These are phyloP conservation scores for Saccharomycopsis hybrid DNA, from an alignment of 1,139 yeast species.

Conservation along the genomic window DNA sequence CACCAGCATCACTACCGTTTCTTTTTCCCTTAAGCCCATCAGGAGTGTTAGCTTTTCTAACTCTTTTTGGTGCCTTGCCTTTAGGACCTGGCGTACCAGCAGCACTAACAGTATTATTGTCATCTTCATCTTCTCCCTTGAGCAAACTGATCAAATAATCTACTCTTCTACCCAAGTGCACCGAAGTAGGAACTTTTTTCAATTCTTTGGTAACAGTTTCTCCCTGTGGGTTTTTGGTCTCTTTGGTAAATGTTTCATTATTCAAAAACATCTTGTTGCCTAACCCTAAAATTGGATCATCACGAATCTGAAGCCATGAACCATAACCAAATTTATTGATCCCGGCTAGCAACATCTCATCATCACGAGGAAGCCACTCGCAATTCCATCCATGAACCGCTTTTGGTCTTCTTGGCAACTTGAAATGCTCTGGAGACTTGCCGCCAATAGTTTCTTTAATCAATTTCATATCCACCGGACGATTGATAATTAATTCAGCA, in stretches of 20 bases:
- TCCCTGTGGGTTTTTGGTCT: conserved; percentile 10
- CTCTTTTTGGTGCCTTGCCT: conserved; percentile 20
- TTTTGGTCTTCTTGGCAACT: conserved; percentile 58
- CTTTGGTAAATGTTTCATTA: conserved; percentile 27
- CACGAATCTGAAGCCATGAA: conserved; percentile 89
- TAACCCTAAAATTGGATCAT: conserved; percentile 86
- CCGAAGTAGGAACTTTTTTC: conserved; percentile 83
- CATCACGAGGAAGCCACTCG: conserved; percentile 78
- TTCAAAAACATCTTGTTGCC: conserved; percentile 77
- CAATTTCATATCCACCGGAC: conserved; percentile 76
- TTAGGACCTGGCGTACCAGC: conserved; percentile 22
- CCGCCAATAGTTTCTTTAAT: conserved; percentile 54
- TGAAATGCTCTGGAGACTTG: conserved; percentile 52
- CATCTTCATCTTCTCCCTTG: conserved; percentile 45
- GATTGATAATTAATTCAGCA: conserved; percentile 77
- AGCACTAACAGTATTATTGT: conserved; percentile 20
- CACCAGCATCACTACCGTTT: background rate
- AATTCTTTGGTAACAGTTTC: conserved; percentile 28
- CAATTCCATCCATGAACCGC: conserved; percentile 89
- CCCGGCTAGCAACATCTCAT: conserved; percentile 81
- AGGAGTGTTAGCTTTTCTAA: conserved; percentile 24
- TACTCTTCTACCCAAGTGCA: conserved; percentile 88
- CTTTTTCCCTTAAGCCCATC: conserved; percentile 8
- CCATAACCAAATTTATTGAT: conserved; percentile 93
- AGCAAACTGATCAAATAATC: conserved; percentile 76